Percentiles rank a stretch among this genome's conserved stretches.
Evolutionary conservation across 164 flowering plant species (phyloP).

Genomic region (Hamamelis virginiana): DNA sequence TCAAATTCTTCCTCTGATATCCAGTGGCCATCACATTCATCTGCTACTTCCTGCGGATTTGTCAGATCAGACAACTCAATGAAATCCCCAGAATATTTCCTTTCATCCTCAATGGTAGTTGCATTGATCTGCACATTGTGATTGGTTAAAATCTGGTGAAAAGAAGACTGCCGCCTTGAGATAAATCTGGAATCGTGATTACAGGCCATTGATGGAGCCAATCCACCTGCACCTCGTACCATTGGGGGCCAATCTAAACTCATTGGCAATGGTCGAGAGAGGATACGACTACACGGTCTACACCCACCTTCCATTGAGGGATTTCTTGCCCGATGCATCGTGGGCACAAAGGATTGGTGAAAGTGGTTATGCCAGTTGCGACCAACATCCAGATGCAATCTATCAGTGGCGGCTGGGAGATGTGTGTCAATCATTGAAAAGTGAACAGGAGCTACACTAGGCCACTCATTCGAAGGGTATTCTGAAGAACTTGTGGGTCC

Average conservation of each 20-base stretch:
- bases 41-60: slow-evolving; percentile 46
- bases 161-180: slow-evolving; percentile 54
- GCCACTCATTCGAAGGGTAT: slow-evolving; percentile 79
- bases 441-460: slow-evolving; percentile 55
- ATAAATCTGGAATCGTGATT: slow-evolving; percentile 72
- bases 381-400: slow-evolving; percentile 93
- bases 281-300: slow-evolving; percentile 38
- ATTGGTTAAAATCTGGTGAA: slow-evolving; percentile 45
- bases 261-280: slow-evolving; percentile 56
- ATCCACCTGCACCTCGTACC: slow-evolving; percentile 52
- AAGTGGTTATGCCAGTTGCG: slow-evolving; percentile 68
- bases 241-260: slow-evolving; percentile 95
- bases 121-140: slow-evolving; percentile 43
- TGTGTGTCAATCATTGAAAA: slow-evolving; percentile 54
- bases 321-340: slow-evolving; percentile 62
- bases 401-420: slow-evolving; percentile 82
- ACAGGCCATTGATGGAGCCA: slow-evolving; percentile 54
- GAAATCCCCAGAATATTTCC: slow-evolving; percentile 49
- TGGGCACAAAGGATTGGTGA: slow-evolving; percentile 55
- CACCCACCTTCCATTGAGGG: slow-evolving; percentile 51
- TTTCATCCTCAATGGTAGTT: slow-evolving; percentile 48
- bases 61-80: slow-evolving; percentile 48
- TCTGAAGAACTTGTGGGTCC: slow-evolving; percentile 37
- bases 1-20: slow-evolving; percentile 85
- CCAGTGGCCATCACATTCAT: slow-evolving; percentile 77